A percentile compares a stretch with the other conserved stretches of the same genome.
Evolutionary conservation across 163 green algal genomes (phyloP).

Genomic region (Picocystis sp.): DNA sequence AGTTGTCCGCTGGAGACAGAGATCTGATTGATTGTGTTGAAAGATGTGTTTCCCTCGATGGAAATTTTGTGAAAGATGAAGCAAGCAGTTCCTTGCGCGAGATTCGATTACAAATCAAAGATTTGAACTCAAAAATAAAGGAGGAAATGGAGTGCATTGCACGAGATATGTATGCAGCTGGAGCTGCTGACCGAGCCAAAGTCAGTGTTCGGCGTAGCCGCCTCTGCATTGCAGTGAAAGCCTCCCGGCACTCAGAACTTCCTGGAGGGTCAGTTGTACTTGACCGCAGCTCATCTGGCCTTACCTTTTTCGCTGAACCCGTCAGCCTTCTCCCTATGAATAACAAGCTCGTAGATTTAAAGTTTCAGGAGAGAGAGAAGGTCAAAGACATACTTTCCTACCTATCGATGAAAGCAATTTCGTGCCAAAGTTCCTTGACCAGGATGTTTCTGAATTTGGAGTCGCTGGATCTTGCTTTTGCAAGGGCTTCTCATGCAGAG

Average conservation of each 20-base stretch:
- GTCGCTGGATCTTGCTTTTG: not conserved
- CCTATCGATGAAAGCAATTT: slow-evolving; percentile 1
- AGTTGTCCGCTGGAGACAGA: too few relatives aligned
- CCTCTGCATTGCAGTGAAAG: slow-evolving; percentile 48
- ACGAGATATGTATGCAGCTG: too few relatives aligned
- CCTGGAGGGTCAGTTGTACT: slow-evolving; percentile 49
- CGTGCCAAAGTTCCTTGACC: not conserved
- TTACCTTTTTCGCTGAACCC: too few relatives aligned
- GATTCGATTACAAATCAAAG: too few relatives aligned
- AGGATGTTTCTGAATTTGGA: slow-evolving; percentile 1
- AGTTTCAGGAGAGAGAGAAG: not conserved
- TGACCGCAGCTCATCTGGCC: slow-evolving; percentile 28
- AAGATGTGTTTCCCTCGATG: too few relatives aligned
- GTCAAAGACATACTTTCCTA: too few relatives aligned
- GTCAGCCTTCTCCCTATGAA: slow-evolving; percentile 3
- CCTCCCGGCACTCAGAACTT: slow-evolving; percentile 35
- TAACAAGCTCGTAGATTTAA: slow-evolving; percentile 3
- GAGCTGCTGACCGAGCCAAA: slow-evolving; percentile 6
- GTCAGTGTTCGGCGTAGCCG: slow-evolving; percentile 34
- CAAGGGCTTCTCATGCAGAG: not conserved
- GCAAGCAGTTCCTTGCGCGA: slow-evolving; percentile 25
- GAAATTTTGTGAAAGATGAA: slow-evolving; percentile 1
- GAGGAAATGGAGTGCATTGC: too few relatives aligned
- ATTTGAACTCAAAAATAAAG: too few relatives aligned
- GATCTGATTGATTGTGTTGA: too few relatives aligned